These are phyloP conservation scores for Vinca minor DNA, from an alignment of 257 asterid genomes.

Conservation along the genomic window DNA sequence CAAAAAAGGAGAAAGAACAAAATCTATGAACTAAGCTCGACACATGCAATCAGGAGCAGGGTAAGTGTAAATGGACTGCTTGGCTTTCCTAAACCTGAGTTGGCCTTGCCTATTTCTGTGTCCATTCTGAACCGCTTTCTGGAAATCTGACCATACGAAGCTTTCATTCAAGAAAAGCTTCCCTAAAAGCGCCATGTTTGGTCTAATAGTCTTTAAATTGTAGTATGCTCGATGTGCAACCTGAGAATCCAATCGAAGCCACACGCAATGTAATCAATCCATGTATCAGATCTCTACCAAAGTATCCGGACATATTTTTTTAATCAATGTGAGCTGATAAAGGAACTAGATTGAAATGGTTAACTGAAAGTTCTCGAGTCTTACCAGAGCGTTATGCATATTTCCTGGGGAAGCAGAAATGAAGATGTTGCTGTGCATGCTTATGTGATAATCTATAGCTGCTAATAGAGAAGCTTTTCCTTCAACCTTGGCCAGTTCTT, in stretches of 20 bases:
- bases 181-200: conserved; percentile 78
- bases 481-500: conserved; percentile 58
- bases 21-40: conserved; percentile 21
- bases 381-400: conserved; percentile 91
- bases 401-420: conserved; percentile 90
- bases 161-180: conserved; percentile 84
- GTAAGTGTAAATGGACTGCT: conserved; percentile 74
- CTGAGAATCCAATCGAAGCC: conserved; percentile 25
- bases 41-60: conserved; percentile 99
- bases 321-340: no score
- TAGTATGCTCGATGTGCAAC: conserved; percentile 73
- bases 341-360: not conserved
- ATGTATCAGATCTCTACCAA: not conserved
- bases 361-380: not conserved
- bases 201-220: conserved; percentile 74
- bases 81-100: conserved; percentile 56
- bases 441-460: conserved; percentile 76
- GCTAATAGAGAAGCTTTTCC: conserved; percentile 84
- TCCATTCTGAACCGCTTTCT: conserved; percentile 56
- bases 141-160: conserved; percentile 69
- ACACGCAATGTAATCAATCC: not conserved
- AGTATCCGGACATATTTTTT: not conserved
- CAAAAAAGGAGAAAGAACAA: not conserved
- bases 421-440: conserved; percentile 81
- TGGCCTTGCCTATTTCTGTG: conserved; percentile 80